Evolutionary conservation across 2,329 filamentous ascomycete genomes (phyloP).

Genomic region (Drechslerella dactyloides): DNA sequence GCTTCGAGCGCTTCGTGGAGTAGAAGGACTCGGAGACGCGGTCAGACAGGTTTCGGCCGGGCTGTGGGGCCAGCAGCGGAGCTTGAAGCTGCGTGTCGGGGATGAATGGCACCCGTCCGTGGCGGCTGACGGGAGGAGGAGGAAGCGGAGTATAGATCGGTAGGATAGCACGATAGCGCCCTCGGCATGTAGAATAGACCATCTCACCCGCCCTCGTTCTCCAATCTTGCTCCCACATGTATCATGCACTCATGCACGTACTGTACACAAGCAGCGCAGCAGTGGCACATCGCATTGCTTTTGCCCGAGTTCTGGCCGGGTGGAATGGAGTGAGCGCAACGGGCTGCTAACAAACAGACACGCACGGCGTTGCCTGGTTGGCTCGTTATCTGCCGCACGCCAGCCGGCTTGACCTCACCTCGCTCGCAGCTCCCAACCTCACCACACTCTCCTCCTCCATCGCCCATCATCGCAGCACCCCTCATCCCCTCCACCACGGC

Average conservation of each 20-base stretch:
- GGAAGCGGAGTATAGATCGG: neutral
- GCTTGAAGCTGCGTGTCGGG: neutral
- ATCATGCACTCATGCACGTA: neutral
- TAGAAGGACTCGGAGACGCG: slow-evolving; percentile 1
- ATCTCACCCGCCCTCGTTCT: no score
- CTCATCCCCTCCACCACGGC: neutral
- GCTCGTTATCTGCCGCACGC: slow-evolving; percentile 12
- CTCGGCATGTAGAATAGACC: neutral
- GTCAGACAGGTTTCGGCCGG: neutral
- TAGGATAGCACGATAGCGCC: neutral
- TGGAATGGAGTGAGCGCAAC: no score
- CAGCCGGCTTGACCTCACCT: slow-evolving; percentile 27
- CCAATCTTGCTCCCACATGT: neutral
- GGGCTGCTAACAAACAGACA: no score
- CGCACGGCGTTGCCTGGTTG: neutral
- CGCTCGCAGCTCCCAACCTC: slow-evolving; percentile 13
- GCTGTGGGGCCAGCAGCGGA: neutral
- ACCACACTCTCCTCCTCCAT: slow-evolving; percentile 8
- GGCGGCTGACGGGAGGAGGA: neutral
- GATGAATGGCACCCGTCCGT: neutral
- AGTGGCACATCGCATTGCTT: no score
- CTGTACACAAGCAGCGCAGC: no score
- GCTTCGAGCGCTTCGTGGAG: slow-evolving; percentile 54
- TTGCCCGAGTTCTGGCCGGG: no score
- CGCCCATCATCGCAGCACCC: neutral